Percentiles rank a stretch among this genome's conserved stretches.
phyloP scores from a whole-genome alignment of 1,284 basidiomycete genomes.

The Salmacisia buchloeana region DNA sequence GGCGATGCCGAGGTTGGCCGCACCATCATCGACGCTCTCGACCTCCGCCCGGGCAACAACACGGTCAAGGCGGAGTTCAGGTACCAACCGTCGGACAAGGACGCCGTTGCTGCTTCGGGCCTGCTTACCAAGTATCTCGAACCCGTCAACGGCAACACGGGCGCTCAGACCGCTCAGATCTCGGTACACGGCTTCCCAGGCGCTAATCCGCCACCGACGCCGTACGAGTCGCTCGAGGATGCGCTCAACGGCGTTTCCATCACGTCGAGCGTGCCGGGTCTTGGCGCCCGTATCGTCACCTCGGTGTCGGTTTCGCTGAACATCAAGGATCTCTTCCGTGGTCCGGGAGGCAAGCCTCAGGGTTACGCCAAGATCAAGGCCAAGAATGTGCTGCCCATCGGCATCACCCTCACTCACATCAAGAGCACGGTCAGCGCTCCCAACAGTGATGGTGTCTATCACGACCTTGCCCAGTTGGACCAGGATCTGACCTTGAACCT shows the following conservation, averaged over 20 bases:
- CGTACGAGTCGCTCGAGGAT: slow-evolving; percentile 61
- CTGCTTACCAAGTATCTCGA: slow-evolving; percentile 44
- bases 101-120: slow-evolving; percentile 62
- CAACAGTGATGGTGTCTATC: background rate
- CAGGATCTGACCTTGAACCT: background rate
- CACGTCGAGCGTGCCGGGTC: slow-evolving; percentile 57
- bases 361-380: slow-evolving; percentile 22
- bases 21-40: slow-evolving; percentile 51
- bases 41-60: slow-evolving; percentile 63
- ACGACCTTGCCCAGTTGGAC: background rate
- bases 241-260: slow-evolving; percentile 62
- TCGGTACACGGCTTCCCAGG: slow-evolving; percentile 16
- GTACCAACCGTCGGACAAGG: slow-evolving; percentile 63
- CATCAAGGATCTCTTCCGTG: slow-evolving; percentile 18
- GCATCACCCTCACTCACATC: slow-evolving; percentile 17
- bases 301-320: slow-evolving; percentile 31
- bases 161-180: slow-evolving; percentile 11
- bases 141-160: slow-evolving; percentile 37
- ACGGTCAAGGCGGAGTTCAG: slow-evolving; percentile 61
- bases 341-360: slow-evolving; percentile 11
- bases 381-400: slow-evolving; percentile 22
- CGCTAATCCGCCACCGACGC: slow-evolving; percentile 56
- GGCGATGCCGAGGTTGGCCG: slow-evolving; percentile 54
- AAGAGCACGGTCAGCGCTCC: background rate
- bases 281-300: slow-evolving; percentile 32